Evolutionary conservation across 176 grass and related monocot genomes (phyloP), one percentile per base, ranked within the genome.

Genomic region (Phoenix roebelenii): DNA sequence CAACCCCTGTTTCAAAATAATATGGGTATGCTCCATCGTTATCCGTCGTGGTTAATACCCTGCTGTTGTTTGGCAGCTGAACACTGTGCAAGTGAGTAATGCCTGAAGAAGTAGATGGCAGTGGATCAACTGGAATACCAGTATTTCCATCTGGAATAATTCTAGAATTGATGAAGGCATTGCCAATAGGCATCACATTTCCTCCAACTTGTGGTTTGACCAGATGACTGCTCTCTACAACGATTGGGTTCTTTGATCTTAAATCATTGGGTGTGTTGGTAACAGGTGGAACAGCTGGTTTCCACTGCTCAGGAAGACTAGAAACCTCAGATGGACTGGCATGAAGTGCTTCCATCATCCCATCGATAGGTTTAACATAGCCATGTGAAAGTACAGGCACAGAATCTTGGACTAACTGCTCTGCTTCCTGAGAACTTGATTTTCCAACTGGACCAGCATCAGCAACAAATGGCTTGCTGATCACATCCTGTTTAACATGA

Each of bases 11-110:
- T 6, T 75, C 75, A 80, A 65, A 74, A 52, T 91, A 85, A 60
- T 80, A 74, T 52, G 84, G 71, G 70, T 84, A 76, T 65, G 80
- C 78, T n/a, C 77, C 80, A 10, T 74, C 69, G 16, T 85, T 89
- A 61, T 67, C 75, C 64, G 79, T 83, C 75, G 80, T 83, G 50
- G 76, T 74, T 22, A 72, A 76, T 62, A 78, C 68, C 62, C 86
- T 82, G 50, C 32, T 83, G 52, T 70, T 55, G 51, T 79, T 86
- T 54, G 77, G 26, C 64, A 70, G 63, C 64, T 89, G 88, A 30
- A 83, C 70, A 68, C 68, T 83, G 49, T 83, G 88, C 71, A 85
- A 55, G 70, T 89, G 81, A 58, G 80, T 60, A 70, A 49, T 74
- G 23, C 74, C 76, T 18, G 70, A 67, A 23, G 81, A 77, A 28